These are phyloP conservation scores for Xylariales sp. DNA, from an alignment of 2,329 filamentous ascomycete species.

Conservation along the genomic window DNA sequence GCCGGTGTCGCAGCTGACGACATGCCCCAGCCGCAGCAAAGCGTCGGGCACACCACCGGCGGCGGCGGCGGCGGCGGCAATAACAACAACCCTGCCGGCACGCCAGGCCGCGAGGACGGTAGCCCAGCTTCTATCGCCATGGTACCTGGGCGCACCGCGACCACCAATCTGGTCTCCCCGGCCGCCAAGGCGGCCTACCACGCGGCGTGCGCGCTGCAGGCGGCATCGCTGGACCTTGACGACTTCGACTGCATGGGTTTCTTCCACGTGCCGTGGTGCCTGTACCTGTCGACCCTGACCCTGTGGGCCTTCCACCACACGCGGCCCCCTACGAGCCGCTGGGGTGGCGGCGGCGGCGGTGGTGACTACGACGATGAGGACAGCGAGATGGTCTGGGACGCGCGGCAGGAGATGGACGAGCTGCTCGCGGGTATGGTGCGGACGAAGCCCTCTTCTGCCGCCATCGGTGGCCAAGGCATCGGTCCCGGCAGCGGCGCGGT, in stretches of 20 bases:
- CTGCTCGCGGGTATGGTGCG: slow-evolving; percentile 35
- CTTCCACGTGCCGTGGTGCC: slow-evolving; percentile 59
- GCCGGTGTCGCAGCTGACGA: slow-evolving; percentile 1
- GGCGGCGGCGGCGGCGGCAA: too few species aligned
- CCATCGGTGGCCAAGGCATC: too few species aligned
- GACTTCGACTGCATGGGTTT: slow-evolving; percentile 47
- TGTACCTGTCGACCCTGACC: slow-evolving; percentile 55
- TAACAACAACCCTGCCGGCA: too few species aligned
- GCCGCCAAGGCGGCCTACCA: slow-evolving; percentile 47
- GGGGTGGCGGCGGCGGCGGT: slow-evolving; percentile 6
- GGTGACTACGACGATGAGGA: slow-evolving; percentile 25
- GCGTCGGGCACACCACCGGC: too few species aligned
- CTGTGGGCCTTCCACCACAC: slow-evolving; percentile 55
- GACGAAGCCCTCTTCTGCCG: slow-evolving; percentile 29
- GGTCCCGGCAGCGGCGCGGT: too few species aligned
- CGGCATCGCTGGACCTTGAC: slow-evolving; percentile 42
- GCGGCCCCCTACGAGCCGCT: slow-evolving; percentile 11
- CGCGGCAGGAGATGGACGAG: slow-evolving; percentile 41
- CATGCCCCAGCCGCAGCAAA: too few species aligned
- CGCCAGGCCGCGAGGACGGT: too few species aligned
- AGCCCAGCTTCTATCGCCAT: neutral
- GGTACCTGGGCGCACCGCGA: neutral
- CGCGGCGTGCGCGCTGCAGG: slow-evolving; percentile 46
- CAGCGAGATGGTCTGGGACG: slow-evolving; percentile 47
- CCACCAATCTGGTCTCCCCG: neutral